Base-by-base conservation (phyloP, 2,329 filamentous ascomycete genomes). In the Trichophaea hybrida region DNA sequence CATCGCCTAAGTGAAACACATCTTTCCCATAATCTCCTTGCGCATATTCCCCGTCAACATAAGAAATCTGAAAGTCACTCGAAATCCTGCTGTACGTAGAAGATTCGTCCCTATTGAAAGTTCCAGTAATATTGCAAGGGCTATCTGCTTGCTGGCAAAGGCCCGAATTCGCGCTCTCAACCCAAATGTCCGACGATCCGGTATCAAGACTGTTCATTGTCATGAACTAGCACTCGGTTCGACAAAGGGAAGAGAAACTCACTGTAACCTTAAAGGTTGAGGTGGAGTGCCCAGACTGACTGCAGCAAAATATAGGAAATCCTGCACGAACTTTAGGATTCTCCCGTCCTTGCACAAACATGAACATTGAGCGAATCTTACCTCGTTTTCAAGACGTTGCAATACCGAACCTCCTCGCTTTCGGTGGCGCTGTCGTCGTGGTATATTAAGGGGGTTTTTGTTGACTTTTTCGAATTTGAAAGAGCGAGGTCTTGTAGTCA, bases 161-260 rank as follows among this genome's bases (percentile, higher is more conserved):
- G 12, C 61, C 50, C 12, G 67, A 69, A 7, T 52, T 57, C 31
- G 61, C 58, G 44, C 63, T 68, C 60, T 68, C 64, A 5, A 83
- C 72, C 80, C 81, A 84, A 3, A 80, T 76, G 68, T 84, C 81
- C 64, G 78, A 81, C 69, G 78, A 82, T 33, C 81, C 81, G 1
- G 81, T 84, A 70, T 84, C 81, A 63, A 83, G 74, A 53, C 64
- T 66, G 17, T 54, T 48, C 56, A 34, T 6, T n/a, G 33, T 50
- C 24, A 49, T 32, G 24, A 46, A 51, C 55, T 57, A 61, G 50
- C 24, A 17, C 17, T 50, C 15, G 8, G 12, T 15, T 17, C 8
- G 10, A 5, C 5, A 51, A 46, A 55, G 1, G 6, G n/a, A 15
- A 49, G 34, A 51, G 52, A 46, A 53, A 59, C 64, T 54, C 61